phyloP scores from a whole-genome alignment of 768 basidiomycete genomes.

The Suillus luteus region DNA sequence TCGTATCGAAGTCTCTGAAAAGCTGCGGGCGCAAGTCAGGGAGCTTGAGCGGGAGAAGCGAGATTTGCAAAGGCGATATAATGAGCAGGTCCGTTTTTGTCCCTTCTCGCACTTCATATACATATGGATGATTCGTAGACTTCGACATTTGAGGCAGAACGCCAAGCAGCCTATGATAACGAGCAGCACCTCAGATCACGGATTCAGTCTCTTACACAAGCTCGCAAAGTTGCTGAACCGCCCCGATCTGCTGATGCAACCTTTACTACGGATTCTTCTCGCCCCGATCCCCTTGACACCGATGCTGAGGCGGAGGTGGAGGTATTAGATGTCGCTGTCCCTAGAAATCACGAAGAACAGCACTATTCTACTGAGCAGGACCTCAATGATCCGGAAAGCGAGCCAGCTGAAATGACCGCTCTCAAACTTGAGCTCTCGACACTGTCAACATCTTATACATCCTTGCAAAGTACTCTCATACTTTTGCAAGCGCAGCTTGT shows the following conservation, averaged over 20 bases:
- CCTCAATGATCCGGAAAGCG: slow-evolving; percentile 64
- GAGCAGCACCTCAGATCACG: slow-evolving; percentile 92
- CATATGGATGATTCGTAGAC: slow-evolving; percentile 47
- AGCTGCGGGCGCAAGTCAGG: slow-evolving; percentile 76
- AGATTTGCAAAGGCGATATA: slow-evolving; percentile 79
- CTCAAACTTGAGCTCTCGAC: slow-evolving; percentile 84
- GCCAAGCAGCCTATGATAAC: slow-evolving; percentile 90
- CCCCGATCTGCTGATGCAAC: slow-evolving; percentile 33
- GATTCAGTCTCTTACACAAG: slow-evolving; percentile 76
- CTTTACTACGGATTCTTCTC: neutral
- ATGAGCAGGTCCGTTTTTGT: slow-evolving; percentile 68
- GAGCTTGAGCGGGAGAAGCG: slow-evolving; percentile 90
- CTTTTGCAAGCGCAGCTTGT: slow-evolving; percentile 82
- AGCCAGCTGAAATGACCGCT: slow-evolving; percentile 87
- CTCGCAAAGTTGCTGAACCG: slow-evolving; percentile 55
- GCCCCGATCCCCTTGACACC: slow-evolving; percentile 17
- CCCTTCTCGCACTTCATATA: slow-evolving; percentile 19
- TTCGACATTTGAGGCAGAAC: slow-evolving; percentile 88
- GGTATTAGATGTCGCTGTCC: slow-evolving; percentile 36
- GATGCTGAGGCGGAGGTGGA: slow-evolving; percentile 47
- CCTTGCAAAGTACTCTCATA: slow-evolving; percentile 81
- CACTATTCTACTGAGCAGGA: slow-evolving; percentile 42
- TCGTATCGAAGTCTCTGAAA: slow-evolving; percentile 81
- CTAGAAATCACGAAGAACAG: slow-evolving; percentile 25
- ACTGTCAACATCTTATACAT: slow-evolving; percentile 81